Base-by-base conservation (phyloP, 129 eudicot species). In the Gnaphalium uliginosum region DNA sequence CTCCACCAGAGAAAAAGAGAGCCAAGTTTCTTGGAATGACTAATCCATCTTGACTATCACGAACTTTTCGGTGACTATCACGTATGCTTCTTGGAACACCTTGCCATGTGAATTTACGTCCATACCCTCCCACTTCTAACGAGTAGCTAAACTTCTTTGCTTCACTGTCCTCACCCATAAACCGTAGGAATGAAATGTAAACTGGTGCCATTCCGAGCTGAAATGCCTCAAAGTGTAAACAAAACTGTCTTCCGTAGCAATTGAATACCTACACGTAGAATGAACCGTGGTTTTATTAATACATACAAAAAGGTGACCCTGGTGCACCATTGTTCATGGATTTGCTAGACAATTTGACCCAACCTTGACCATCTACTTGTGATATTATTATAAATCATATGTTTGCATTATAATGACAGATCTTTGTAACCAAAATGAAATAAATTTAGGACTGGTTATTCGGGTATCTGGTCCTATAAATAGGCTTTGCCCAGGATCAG, bases 211-310 rank as follows among this genome's bases (percentile, higher is more conserved):
- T 85, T 15, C 98, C 98, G 2, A 93, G 96, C 75, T 81, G 85
- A 78, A 87, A 93, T 1, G 98, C 98, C 81, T 93, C 98, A 74
- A 93, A 93, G 79, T 93, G 98, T 80, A 93, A 78, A 80, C 96
- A 89, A 73, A 93, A 93, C 32, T 90, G 92, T 53, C 86, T 66
- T 61, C 96, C 96, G 5, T 81, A 93, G 62, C 98, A 93, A 78
- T 93, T 85, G 83, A 93, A 93, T 24, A 93, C 96, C 98, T 93
- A 76, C 71, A 80, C 1, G 21, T n/a, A 27, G 9, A 74, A 59
- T 8, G 30, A 35, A 35, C 27, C n/a, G 53, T 46, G 5, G 5
- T 2, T 14, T n/a, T 18, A 56, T 56, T n/a, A 5, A 19, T 57
- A 57, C 62, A 8, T 22, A 57, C 62, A 68, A 68, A 68, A 39